Evolutionary conservation across 1,284 basidiomycete species (phyloP), one percentile per base, ranked within the genome.

Genomic region (Grifola frondosa): DNA sequence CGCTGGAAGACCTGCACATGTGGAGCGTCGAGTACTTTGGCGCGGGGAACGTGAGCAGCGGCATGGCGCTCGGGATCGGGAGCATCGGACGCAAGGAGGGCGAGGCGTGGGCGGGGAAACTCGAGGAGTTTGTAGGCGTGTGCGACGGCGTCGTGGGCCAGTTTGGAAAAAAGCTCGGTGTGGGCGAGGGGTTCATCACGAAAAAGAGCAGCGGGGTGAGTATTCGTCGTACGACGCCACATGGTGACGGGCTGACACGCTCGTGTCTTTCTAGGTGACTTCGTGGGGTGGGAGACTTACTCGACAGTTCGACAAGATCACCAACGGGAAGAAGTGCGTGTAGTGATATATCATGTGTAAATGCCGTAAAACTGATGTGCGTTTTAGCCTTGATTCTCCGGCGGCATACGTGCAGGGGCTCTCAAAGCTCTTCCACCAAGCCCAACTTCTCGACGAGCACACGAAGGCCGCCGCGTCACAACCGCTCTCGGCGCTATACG

Each of bases 371-470:
- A 30, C 50, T 49, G 37, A 52, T 51, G 12, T 34, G 9, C 37
- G 48, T 23, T 48, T 52, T 58, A 95, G 91, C 58, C 74, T 92
- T 41, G 93, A 97, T 63, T 92, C 91, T 16, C 89, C 91, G 2
- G 84, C 87, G 3, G 78, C 78, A 12, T 97, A 98, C 63, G 87
- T 94, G 47, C 79, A 88, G 50, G 81, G 82, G 19, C 75, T 98
- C 39, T 76, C 78, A 43, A 80, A 77, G 57, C 75, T 97, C 15
- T 94, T 96, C 62, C 66, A 66, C 16, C 78, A 84, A 48, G 77
- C 79, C 3, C 91, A 96, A 58, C 70, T 91, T 12, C 77, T 97
- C 56, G 93, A 96, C 58, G 87, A 91, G 58, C 94, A 97, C 61
- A 84, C 91, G 20, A 77, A 78, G 56, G 88, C 88, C 35, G 73